phyloP scores from a whole-genome alignment of 148 eudicot genomes.

The Dianthus caryophyllus region DNA sequence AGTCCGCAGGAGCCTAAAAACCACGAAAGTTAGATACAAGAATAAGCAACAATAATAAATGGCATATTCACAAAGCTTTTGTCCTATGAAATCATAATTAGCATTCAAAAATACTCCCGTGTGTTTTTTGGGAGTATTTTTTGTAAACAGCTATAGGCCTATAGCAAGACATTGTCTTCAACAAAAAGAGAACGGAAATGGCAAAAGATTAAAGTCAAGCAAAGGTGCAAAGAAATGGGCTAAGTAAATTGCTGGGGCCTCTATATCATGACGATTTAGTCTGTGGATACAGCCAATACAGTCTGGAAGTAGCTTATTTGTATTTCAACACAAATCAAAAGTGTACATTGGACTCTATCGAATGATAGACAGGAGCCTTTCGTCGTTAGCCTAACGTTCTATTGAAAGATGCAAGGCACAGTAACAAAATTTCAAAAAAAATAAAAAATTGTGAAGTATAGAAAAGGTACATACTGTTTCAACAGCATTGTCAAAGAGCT shows the following conservation, averaged over 20 bases:
- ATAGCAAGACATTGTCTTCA: neutral
- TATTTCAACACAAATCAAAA: too few species aligned
- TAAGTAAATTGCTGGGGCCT: too few species aligned
- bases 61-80: neutral
- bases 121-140: neutral
- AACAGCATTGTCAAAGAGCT: constrained; percentile 90
- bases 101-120: too few species aligned
- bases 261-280: too few species aligned
- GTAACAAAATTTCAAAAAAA: too few species aligned
- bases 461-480: constrained; percentile 50
- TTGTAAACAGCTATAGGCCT: neutral
- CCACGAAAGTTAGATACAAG: constrained; percentile 13
- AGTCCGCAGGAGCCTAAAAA: constrained; percentile 80
- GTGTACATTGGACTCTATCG: too few species aligned
- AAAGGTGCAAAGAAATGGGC: neutral
- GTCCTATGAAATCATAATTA: too few species aligned
- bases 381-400: too few species aligned
- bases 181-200: neutral
- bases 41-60: neutral
- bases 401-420: neutral
- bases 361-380: too few species aligned
- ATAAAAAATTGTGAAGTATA: neutral
- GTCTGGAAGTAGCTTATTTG: too few species aligned
- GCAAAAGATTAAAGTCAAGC: neutral
- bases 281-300: too few species aligned